Percentiles rank a stretch among this genome's conserved stretches.
phyloP scores from a whole-genome alignment of 2,329 filamentous ascomycete species.

The Thelonectria olida region DNA sequence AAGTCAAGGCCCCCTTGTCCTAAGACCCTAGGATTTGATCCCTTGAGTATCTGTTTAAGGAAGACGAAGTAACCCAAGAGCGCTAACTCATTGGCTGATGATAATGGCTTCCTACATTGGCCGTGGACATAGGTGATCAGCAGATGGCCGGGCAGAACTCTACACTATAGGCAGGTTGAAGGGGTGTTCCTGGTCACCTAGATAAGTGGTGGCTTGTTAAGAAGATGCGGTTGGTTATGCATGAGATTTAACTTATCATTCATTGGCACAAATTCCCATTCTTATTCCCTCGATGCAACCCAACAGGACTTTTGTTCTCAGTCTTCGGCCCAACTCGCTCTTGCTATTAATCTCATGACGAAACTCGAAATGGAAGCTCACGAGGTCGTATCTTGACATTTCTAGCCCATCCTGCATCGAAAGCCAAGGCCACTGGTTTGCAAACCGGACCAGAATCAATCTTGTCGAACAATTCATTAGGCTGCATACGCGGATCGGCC shows the following conservation, averaged over 20 bases:
- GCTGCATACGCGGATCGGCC: background rate
- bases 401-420: too few relatives aligned
- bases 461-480: background rate
- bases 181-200: background rate
- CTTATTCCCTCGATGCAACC: background rate
- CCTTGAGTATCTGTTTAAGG: background rate
- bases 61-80: background rate
- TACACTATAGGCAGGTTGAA: slow-evolving; percentile 7
- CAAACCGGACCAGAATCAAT: background rate
- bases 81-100: background rate
- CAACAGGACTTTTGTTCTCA: background rate
- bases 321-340: background rate
- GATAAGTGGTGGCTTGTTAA: background rate
- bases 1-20: background rate
- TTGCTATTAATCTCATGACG: background rate
- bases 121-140: background rate
- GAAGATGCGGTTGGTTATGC: background rate
- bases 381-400: background rate
- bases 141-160: background rate
- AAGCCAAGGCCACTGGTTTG: too few relatives aligned
- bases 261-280: background rate
- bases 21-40: background rate
- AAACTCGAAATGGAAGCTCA: background rate
- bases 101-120: background rate
- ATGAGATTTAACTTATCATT: slow-evolving; percentile 1